Evolutionary conservation across 2,329 filamentous ascomycete genomes (phyloP), one percentile per base, ranked within the genome.

Genomic region (Cladosporium oxysporum): DNA sequence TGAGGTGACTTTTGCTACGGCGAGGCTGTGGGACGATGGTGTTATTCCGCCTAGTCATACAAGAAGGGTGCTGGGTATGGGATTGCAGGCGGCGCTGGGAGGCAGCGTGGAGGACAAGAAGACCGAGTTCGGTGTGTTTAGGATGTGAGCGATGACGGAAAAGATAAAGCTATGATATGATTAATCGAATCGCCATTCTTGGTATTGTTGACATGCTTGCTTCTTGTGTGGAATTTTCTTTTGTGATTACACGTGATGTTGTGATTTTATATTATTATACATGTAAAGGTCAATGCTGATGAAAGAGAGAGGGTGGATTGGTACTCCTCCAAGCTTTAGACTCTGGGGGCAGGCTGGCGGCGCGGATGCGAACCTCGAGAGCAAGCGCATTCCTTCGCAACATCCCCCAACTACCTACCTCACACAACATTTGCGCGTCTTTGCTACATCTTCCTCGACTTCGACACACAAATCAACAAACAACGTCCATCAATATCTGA

Each of bases 1-100:
- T 64, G 91, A 97, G 72, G 92, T 92, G 0, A 88, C 90, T 0
- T 98, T 93, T 78, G 95, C 92, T 1, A 92, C 90, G 35, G 94
- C 95, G 5, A 85, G 94, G 68, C 79, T 98, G 72, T 99, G 95
- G 95, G 94, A 83, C 68, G 82, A 84, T 72, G 83, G 82, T 5
- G 78, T 84, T 21, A 83, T 84, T 59, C 80, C 81, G 37, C 83
- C 83, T 0, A 77, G 77, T 64, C 81, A 84, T 69, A 84, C 83
- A 29, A 76, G 83, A 65, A 70, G 76, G 37, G 81, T 83, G n/a
- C 69, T 84, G 37, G 82, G 81, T 1, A 77, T 83, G 76, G 81
- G 81, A 1, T 67, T 84, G 70, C 75, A 80, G 67, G 81, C 81
- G 68, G 82, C 82, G 21, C 67, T 76, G 67, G 73, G 74, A 10